Evolutionary conservation across 139 green algal genomes (phyloP), one percentile per base, ranked within the genome.

Genomic region (Auxenochlorella pyrenoidosa): DNA sequence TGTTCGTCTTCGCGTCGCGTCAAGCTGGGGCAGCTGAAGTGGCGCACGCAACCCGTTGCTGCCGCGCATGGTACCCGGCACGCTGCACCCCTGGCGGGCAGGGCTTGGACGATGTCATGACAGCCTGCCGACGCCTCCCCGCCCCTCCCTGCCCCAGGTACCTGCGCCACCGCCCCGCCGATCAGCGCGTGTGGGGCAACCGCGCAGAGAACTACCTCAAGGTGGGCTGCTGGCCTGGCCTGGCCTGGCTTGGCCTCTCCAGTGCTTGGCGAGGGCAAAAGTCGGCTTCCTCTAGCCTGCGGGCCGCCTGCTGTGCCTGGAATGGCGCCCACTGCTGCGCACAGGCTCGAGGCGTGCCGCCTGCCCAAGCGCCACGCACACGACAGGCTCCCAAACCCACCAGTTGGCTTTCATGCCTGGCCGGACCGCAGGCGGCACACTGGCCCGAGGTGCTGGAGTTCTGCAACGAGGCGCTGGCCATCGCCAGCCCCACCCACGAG

Each of bases 111-210:
- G 24, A 28, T 12, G 26, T 2, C 16, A 24, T 34, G 63, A 3
- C 68, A 26, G 36, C n/a, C n/a, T 41, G 68, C 60, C 68, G 34
- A 75, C 5, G 19, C 2, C 38, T 60, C 5, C 22, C 15, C 10
- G 8, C 15, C 58, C 34, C 30, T 85, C 24, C 5, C 51, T 32
- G n/a, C 32, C 28, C 43, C 82, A 87, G 66, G 82, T 85, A 85
- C 80, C 63, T 85, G 66, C 32, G 38, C 22, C 68, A 71, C 28
- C 66, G 82, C 2, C 82, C 82, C 24, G 71, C 82, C 19, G 82
- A 87, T 68, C 44, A 70, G 68, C 66, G 68, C 22, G 68, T 13
- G 30, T 80, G 68, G 82, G 63, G 68, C 82, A 87, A 87, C 82
- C n/a, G 82, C 0, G 82, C 80, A 5, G 80, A 85, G 28, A 85